These are phyloP conservation scores for Prunus yedoensis DNA, from an alignment of 331 rosid species.

Conservation along the genomic window DNA sequence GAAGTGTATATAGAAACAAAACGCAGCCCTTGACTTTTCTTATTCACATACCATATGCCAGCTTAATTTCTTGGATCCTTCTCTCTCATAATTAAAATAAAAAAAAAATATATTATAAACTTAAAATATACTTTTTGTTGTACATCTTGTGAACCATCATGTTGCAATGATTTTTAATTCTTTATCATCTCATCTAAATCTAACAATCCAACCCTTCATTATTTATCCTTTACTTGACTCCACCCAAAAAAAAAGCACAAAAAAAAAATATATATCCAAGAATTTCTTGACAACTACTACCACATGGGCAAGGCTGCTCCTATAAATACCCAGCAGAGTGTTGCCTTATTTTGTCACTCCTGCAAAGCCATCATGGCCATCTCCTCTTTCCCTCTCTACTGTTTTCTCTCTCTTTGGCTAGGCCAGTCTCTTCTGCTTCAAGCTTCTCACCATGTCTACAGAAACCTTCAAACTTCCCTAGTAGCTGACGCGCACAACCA, in stretches of 20 bases:
- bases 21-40: neutral
- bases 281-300: neutral
- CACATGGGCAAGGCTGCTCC: neutral
- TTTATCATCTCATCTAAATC: neutral
- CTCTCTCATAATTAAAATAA: neutral
- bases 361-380: conserved; percentile 9
- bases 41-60: neutral
- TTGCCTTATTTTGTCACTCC: neutral
- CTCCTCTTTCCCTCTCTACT: neutral
- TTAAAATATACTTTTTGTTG: neutral
- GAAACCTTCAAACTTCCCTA: conserved; percentile 31
- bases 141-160: too few species aligned
- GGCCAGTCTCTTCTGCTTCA: conserved; percentile 36
- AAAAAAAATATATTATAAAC: neutral
- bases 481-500: conserved; percentile 31
- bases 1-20: neutral
- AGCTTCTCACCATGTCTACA: conserved; percentile 55
- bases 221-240: neutral
- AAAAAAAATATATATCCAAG: too few species aligned
- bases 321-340: neutral
- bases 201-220: neutral
- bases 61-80: conserved; percentile 22
- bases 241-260: neutral
- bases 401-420: conserved; percentile 27
- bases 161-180: neutral